phyloP scores from a whole-genome alignment of 164 flowering plant species.

The Platanus orientalis region DNA sequence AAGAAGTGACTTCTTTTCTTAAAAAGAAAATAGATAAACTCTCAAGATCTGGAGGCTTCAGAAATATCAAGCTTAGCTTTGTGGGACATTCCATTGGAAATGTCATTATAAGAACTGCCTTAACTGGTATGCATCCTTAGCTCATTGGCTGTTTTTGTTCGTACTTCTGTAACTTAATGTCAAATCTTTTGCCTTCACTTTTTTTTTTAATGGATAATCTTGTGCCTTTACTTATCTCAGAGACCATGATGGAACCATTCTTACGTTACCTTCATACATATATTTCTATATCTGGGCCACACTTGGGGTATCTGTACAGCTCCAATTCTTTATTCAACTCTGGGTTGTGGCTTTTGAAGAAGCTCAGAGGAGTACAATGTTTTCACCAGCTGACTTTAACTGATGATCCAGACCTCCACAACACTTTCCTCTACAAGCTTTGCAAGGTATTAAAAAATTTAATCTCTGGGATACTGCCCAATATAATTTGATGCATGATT shows the following conservation, averaged over 20 bases:
- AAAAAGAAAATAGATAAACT: slow-evolving; percentile 83
- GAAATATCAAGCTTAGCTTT: slow-evolving; percentile 80
- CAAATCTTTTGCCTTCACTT: slow-evolving; percentile 14
- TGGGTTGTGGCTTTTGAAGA: slow-evolving; percentile 96
- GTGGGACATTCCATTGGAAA: slow-evolving; percentile 99
- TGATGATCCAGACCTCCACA: slow-evolving; percentile 82
- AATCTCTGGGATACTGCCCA: not conserved
- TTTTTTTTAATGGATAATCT: too few relatives aligned
- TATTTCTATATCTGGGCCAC: slow-evolving; percentile 94
- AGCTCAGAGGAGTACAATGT: slow-evolving; percentile 79
- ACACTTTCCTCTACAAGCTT: slow-evolving; percentile 90
- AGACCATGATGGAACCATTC: slow-evolving; percentile 78
- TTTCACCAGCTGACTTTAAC: slow-evolving; percentile 96
- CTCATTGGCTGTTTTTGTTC: slow-evolving; percentile 8
- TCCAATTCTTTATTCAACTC: slow-evolving; percentile 92
- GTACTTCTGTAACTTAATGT: slow-evolving; percentile 1
- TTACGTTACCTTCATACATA: slow-evolving; percentile 72
- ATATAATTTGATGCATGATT: too few relatives aligned
- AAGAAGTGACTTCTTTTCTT: slow-evolving; percentile 78
- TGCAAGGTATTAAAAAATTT: slow-evolving; percentile 52
- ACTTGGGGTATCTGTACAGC: slow-evolving; percentile 94
- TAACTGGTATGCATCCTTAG: slow-evolving; percentile 50
- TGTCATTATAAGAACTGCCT: slow-evolving; percentile 77
- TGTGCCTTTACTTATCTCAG: slow-evolving; percentile 43
- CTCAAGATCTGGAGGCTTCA: slow-evolving; percentile 60